phyloP scores from a whole-genome alignment of 2,329 filamentous ascomycete species.

The Didymosphaeria variabile region DNA sequence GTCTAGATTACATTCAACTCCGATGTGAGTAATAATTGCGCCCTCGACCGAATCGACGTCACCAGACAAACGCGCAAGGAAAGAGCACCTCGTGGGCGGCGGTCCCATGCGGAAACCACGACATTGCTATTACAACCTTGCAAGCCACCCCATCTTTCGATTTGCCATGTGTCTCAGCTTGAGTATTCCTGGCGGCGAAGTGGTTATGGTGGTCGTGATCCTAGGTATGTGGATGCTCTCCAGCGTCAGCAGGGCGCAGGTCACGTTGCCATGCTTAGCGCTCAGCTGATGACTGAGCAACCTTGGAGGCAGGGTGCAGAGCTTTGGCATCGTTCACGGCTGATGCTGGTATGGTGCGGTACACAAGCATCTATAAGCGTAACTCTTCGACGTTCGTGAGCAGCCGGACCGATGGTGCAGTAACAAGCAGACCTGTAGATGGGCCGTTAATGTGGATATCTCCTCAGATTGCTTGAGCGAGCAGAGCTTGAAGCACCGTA shows the following conservation, averaged over 20 bases:
- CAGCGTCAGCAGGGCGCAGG: constrained; percentile 9
- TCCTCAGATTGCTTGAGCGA: too few species aligned
- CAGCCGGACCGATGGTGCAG: too few species aligned
- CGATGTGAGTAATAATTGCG: neutral
- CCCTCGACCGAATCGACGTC: neutral
- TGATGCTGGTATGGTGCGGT: too few species aligned
- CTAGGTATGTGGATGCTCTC: neutral
- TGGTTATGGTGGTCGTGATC: neutral
- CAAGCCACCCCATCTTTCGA: constrained; percentile 1
- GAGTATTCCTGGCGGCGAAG: neutral
- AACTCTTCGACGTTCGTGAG: neutral
- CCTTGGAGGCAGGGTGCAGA: neutral
- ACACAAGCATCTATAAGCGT: neutral
- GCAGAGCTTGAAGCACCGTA: too few species aligned
- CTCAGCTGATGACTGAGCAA: constrained; percentile 8
- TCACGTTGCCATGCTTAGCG: constrained; percentile 7
- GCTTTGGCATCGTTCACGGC: neutral
- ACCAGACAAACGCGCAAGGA: constrained; percentile 6
- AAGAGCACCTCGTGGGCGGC: constrained; percentile 2
- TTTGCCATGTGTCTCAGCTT: neutral
- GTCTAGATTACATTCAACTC: neutral
- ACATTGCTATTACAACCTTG: neutral
- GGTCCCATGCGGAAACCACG: neutral
- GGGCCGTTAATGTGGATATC: neutral
- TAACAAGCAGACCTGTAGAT: neutral